Base-by-base conservation (phyloP, 2,329 filamentous ascomycete genomes). In the Aspergillus transmontanensis region DNA sequence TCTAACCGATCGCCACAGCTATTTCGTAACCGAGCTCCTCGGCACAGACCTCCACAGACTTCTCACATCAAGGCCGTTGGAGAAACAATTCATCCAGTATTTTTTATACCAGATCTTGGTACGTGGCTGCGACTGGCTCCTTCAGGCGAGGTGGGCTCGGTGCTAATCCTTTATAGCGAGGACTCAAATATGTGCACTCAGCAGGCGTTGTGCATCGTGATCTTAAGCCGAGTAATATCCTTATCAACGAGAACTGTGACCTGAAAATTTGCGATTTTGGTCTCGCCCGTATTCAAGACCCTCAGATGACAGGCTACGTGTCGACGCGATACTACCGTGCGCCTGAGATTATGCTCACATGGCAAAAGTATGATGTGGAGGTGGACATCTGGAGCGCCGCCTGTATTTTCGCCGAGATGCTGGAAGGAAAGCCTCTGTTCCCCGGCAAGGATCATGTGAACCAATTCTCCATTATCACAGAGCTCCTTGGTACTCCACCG, bases 21-120 rank as follows among this genome's bases (percentile, higher is more conserved):
- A 98, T 84, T 97, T 97, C 77, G 95, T 99, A 75, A 99, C 95
- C 73, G 95, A 99, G 81, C 89, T 99, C 63, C 87, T 99, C 68
- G 95, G 95, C 63, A 99, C 95, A 75, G 95, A 99, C 80, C 86
- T 99, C 68, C 95, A 99, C 83, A 90, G 95, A 69, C 87, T 99
- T 66, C 87, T 99, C 72, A 98, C 94, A 57, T 98, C 95, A 55
- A 86, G 95, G 77, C 95, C 95, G 28, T 88, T 99, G 59, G 95
- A 99, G 86, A 98, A 97, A 83, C 95, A 99, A 80, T 99, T 99
- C 80, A 98, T 99, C 74, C 95, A 99, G 83, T 99, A 99, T 83
- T 99, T 99, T 79, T 87, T 99, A 65, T 99, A 99, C 81, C 95
- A 99, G 82, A 99, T 99, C 75, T 87, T 98, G 85, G 94, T 97